Base-by-base conservation (phyloP, 768 basidiomycete genomes). In the Boletus pseudopeckii region DNA sequence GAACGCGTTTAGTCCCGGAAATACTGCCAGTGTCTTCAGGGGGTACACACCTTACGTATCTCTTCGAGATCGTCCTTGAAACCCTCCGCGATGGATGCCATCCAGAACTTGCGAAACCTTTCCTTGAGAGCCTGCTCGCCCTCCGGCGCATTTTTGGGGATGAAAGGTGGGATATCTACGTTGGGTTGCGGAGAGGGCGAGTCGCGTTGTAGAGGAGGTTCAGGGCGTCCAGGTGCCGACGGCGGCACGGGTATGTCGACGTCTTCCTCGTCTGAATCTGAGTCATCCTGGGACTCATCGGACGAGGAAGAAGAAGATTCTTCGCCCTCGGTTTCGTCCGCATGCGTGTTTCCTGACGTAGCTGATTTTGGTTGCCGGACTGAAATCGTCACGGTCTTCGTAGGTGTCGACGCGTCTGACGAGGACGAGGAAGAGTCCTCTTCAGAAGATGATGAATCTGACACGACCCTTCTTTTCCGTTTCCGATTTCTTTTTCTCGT, bases 51-150 rank as follows among this genome's bases (percentile, higher is more conserved):
- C 78, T 91, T 89, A 32, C 86, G 82, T 62, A 93, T 85, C 62
- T 84, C 79, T 61, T 91, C 89, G n/a, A 93, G 74, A 67, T 93
- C 92, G 43, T 88, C 85, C 57, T 80, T 81, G 71, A 93, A 94
- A 11, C 82, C 90, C 65, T 92, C 88, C 2, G 84, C 88, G 7
- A 92, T 79, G 1, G 86, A 82, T 3, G 82, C 72, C 90, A 93
- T 91, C 91, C 91, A 93, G 64, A 93, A 92, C 67, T 85, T 85
- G 51, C 85, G 75, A 67, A 93, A 93, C 41, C 76, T 80, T 33
- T 81, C 81, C 62, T 83, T 85, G 64, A 92, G 66, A 8, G 67
- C 64, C 41, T 78, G 72, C 54, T 91, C 86, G 30, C 74, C 69
- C 43, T 75, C 68, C 14, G 65, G 60, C 7, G 70, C 64, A 32